Evolutionary conservation across 2,329 filamentous ascomycete genomes (phyloP), one percentile per base, ranked within the genome.

Genomic region (Colletotrichum filicis): DNA sequence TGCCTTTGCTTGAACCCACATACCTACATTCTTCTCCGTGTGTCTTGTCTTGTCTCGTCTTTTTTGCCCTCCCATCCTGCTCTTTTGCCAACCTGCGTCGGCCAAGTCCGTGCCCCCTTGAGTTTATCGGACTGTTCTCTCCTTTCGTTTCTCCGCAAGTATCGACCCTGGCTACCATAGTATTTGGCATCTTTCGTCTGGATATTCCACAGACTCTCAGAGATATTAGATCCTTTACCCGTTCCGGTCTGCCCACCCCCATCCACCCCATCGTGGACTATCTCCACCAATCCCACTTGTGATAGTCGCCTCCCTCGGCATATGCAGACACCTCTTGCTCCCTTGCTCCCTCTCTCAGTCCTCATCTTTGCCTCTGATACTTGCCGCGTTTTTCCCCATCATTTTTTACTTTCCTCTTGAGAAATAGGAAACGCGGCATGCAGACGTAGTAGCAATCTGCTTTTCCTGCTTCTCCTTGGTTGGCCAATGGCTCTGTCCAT

Each of bases 281-380:
- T 76, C 71, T 79, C 80, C 78, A 81, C 80, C 79, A 80, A 82
- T 81, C 57, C 71, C 32, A 71, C 66, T 68, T 71, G 61, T 75
- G 68, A 70, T 72, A 42, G 59, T 74, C 63, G 77, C 79, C 78
- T n/a, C 58, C 79, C 80, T 82, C 82, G 81, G 83, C 83, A 84
- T 81, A 82, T 83, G 82, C 82, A 83, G 75, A 76, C 72, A 66
- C 69, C 75, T 79, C 75, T 79, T 78, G 70, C 60, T 66, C 32
- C 46, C 32, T 61, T 66, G 77, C 69, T 67, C 60, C 68, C 66
- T 68, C 69, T 67, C 60, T 69, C 66, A 66, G 52, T 73, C 66
- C 37, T 16, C 26, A 60, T 74, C 69, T 64, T 71, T 57, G 68
- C 53, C 52, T 46, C 63, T 22, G 52, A 63, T 30, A 63, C 63